Evolutionary conservation across 2,329 filamentous ascomycete genomes (phyloP).

Genomic region (Clathrospora elynae): DNA sequence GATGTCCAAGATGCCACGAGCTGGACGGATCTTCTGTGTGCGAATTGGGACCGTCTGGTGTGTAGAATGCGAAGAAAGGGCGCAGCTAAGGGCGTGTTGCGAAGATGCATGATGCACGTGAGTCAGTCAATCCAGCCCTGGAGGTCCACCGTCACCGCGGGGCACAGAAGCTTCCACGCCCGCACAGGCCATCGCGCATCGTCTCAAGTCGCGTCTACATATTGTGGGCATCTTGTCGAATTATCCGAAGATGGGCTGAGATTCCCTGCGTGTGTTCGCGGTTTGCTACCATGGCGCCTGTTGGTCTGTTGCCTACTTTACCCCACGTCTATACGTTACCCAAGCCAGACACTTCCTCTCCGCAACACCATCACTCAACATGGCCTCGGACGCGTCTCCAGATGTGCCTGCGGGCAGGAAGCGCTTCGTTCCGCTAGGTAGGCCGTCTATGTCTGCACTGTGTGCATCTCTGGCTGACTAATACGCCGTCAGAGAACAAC

Average conservation of each 20-base stretch:
- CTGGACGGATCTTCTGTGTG: conserved; percentile 13
- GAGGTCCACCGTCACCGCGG: conserved; percentile 34
- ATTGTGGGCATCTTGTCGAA: not conserved
- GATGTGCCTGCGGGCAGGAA: conserved; percentile 42
- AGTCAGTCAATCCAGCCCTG: conserved; percentile 42
- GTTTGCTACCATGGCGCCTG: conserved; percentile 2
- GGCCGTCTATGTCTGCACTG: conserved; percentile 5
- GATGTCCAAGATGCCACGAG: conserved; percentile 7
- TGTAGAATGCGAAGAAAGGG: conserved; percentile 32
- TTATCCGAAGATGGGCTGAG: not conserved
- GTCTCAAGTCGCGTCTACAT: conserved; percentile 10
- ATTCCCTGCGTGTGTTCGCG: no score
- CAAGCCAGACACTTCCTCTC: conserved; percentile 11
- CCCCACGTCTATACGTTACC: conserved; percentile 19
- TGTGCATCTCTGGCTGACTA: conserved; percentile 9
- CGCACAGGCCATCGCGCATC: conserved; percentile 28
- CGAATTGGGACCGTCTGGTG: conserved; percentile 28
- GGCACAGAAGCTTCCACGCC: conserved; percentile 19
- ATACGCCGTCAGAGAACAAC: conserved; percentile 66
- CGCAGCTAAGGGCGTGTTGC: conserved; percentile 22
- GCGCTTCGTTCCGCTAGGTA: conserved; percentile 48
- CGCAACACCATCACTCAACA: conserved; percentile 24
- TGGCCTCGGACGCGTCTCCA: conserved; percentile 38
- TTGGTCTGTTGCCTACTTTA: conserved; percentile 23
- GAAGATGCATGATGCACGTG: conserved; percentile 38